Evolutionary conservation across 1,284 basidiomycete species (phyloP), one percentile per base, ranked within the genome.

Genomic region (Rhodofomes roseus): DNA sequence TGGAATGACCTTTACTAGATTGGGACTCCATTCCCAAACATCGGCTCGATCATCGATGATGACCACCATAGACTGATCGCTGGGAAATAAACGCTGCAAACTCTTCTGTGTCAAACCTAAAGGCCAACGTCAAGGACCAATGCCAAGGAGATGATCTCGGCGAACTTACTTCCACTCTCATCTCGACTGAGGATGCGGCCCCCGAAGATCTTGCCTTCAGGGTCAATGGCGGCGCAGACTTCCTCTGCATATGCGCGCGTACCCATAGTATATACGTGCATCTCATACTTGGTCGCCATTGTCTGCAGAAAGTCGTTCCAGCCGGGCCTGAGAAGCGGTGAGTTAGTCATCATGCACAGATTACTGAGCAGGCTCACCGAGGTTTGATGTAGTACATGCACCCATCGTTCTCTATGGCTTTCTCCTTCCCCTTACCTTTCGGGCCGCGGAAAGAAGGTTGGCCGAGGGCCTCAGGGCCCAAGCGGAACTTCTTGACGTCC

Each of bases 211-310:
- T 81, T 87, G 16, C 89, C 88, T 57, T 91, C 86, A 11, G 96
- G 93, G 76, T 99, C 96, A 70, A 99, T 92, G 40, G 95, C 88
- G 58, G 89, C 85, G 76, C 95, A 98, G 18, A 98, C 95, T 73
- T 95, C 87, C 74, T 96, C 92, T 43, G 96, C 96, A 74, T 99
- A 99, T 48, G 95, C 91, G 46, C 96, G 85, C 20, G 96, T 98
- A 57, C 96, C 96, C 95, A 99, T 99, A 27, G 96, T 99, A 77
- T 99, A 99, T 54, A 99, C 95, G 74, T 99, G 96, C 92, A 99
- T 93, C 76, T 99, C 95, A 75, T 97, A 99, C 69, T 90, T 88
- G 58, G 81, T 76, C 48, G 91, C 84, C 65, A 93, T 82, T 50
- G 82, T 77, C 61, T 79, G 74, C 55, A 99, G 79, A 71, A 99